Base-by-base conservation (phyloP, 2,329 filamentous ascomycete species). In the Penicillium crustosum region DNA sequence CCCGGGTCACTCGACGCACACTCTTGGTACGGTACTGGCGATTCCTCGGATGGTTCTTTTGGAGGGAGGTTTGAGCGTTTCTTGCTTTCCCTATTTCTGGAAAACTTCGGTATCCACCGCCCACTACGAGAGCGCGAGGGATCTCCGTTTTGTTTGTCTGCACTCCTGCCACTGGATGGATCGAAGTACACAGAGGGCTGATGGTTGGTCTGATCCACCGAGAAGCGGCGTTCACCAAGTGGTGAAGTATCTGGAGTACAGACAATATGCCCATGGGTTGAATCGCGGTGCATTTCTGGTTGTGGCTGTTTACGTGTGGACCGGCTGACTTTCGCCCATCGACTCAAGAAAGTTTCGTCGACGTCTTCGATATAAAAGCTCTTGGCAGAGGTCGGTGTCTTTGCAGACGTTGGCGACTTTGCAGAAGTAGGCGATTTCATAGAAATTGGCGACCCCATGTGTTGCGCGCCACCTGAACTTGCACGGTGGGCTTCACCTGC, bases 91-190 rank as follows among this genome's bases (percentile, higher is more conserved):
- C 48, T 55, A 17, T 53, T 53, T 17, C 56, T 60, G 8, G 61
- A 66, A 27, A 66, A 60, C 17, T 39, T 53, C 31, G 49, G 43
- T 7, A 54, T 25, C 64, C 62, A 65, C 29, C 54, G 58, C 19
- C 55, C 38, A 13, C 52, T 56, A 12, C 61, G 58, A 13, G 61
- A 58, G 2, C 50, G 64, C 6, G 50, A 48, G 6, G 53, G 59
- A 4, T 41, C 25, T 25, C 19, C 17, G 25, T 58, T 43, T 9
- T 45, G 12, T 27, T 25, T 55, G 29, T 54, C 43, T 15, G 44
- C 44, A 36, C 51, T 55, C 15, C 17, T 39, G n/a, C 49, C 19
- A 13, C 31, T 48, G 13, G 42, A 33, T 8, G 49, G 43, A 42
- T 57, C 55, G 27, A 53, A 48, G 42, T 53, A 48, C 9, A 42